Percentiles rank a stretch among this genome's conserved stretches.
Evolutionary conservation across 1,139 yeast genomes (phyloP).

Genomic region (Kluyveromyces marxianus): DNA sequence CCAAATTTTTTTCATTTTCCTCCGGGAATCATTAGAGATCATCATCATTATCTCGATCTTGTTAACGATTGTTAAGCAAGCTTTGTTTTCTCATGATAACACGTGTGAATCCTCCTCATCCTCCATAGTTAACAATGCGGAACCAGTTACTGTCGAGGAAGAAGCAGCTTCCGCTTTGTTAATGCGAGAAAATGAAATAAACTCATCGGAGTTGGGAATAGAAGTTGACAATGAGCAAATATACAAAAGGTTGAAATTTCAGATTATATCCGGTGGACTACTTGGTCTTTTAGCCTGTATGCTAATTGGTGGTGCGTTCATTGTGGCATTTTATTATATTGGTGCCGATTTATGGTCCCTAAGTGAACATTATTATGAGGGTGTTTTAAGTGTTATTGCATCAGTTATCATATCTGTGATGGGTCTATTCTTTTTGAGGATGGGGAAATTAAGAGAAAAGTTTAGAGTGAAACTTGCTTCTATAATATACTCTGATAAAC

Average conservation of each 20-base stretch:
- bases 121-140: conserved; percentile 2
- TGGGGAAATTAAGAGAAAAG: conserved; percentile 84
- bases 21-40: conserved; percentile 89
- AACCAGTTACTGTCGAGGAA: conserved; percentile 20
- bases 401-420: conserved; percentile 73
- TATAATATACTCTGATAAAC: conserved; percentile 43
- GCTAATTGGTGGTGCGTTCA: conserved; percentile 74
- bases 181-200: conserved; percentile 3
- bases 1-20: conserved; percentile 68
- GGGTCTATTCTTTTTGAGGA: conserved; percentile 89
- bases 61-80: conserved; percentile 80
- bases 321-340: conserved; percentile 72
- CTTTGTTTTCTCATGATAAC: conserved; percentile 26
- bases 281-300: conserved; percentile 69
- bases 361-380: conserved; percentile 93
- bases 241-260: conserved; percentile 56
- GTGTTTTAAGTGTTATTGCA: conserved; percentile 76
- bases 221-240: conserved; percentile 27
- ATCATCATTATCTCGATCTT: conserved; percentile 82
- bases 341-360: conserved; percentile 78
- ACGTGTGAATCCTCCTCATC: background rate
- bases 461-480: conserved; percentile 87
- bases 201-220: conserved; percentile 3
- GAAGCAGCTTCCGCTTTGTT: conserved; percentile 19
- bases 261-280: conserved; percentile 74